Conservation (phyloP, 1,284 basidiomycete species). For the Cutaneotrichosporon curvatum region DNA sequence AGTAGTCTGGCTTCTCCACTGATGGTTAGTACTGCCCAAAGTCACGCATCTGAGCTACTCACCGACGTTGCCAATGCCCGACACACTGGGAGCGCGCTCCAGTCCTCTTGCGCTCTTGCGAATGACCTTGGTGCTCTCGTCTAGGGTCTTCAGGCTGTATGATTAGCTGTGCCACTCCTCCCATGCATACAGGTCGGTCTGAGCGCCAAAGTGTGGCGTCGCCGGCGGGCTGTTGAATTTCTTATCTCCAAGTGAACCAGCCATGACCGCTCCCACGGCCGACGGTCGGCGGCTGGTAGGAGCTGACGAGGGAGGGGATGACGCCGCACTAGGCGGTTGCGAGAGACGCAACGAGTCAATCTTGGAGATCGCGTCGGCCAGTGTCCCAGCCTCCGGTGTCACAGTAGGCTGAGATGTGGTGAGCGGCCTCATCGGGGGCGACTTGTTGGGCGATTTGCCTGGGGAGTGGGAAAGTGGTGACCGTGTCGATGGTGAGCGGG, state of each 20-base stretch:
- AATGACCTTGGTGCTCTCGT: constrained; percentile 43
- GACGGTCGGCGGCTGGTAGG: constrained; percentile 3
- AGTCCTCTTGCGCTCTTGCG: constrained; percentile 34
- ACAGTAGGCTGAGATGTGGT: constrained; percentile 5
- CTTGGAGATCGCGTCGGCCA: constrained; percentile 42
- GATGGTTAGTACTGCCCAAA: constrained; percentile 8
- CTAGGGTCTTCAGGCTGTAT: constrained; percentile 37
- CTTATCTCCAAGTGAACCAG: background rate
- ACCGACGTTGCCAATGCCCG: constrained; percentile 47
- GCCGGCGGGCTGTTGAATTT: constrained; percentile 26
- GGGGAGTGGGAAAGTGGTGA: constrained; percentile 1
- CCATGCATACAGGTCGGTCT: constrained; percentile 38
- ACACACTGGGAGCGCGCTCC: constrained; percentile 43
- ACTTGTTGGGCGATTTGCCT: constrained; percentile 16
- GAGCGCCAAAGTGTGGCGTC: constrained; percentile 47
- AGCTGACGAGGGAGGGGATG: constrained; percentile 1
- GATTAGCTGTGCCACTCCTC: background rate
- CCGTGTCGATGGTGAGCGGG: background rate
- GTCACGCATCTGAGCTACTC: constrained; percentile 6
- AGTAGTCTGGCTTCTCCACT: constrained; percentile 96
- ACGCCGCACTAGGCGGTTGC: constrained; percentile 18
- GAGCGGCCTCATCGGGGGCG: constrained; percentile 9
- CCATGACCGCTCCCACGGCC: background rate
- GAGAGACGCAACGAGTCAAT: constrained; percentile 36
- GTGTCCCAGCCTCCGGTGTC: constrained; percentile 23